Evolutionary conservation across 805 yeast genomes (phyloP).

Genomic region (Saturnispora dispora): DNA sequence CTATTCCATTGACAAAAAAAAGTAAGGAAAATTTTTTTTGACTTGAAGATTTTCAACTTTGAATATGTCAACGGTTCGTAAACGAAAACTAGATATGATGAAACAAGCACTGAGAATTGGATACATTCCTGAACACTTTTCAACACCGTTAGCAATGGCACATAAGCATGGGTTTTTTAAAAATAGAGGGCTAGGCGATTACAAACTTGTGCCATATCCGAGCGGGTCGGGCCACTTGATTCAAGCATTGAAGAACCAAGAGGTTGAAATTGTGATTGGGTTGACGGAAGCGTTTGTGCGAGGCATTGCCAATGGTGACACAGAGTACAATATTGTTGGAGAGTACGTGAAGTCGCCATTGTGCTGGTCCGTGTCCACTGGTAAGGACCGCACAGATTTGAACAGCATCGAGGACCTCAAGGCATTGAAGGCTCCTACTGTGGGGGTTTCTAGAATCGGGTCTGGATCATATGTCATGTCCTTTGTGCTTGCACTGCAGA

Average conservation of each 20-base stretch:
- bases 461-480: conserved; percentile 91
- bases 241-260: conserved; percentile 52
- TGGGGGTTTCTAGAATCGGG: conserved; percentile 83
- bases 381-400: conserved; percentile 49
- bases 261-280: conserved; percentile 77
- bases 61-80: background rate
- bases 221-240: conserved; percentile 88
- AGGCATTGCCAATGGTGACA: conserved; percentile 64
- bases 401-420: conserved; percentile 40
- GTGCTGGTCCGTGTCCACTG: conserved; percentile 87
- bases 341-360: conserved; percentile 82
- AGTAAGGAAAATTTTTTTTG: background rate
- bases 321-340: conserved; percentile 55
- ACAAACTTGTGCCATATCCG: conserved; percentile 60
- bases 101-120: conserved; percentile 47
- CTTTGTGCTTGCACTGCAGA: conserved; percentile 62
- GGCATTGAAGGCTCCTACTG: conserved; percentile 35
- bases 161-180: conserved; percentile 46
- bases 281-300: conserved; percentile 86
- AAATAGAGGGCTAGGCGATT: conserved; percentile 36
- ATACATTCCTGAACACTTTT: conserved; percentile 85
- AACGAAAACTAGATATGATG: background rate
- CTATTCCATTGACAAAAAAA: background rate
- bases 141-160: conserved; percentile 79
- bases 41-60: background rate